Evolutionary conservation across 1,284 basidiomycete genomes (phyloP), one percentile per base, ranked within the genome.

Genomic region (Cystobasidium sp.): DNA sequence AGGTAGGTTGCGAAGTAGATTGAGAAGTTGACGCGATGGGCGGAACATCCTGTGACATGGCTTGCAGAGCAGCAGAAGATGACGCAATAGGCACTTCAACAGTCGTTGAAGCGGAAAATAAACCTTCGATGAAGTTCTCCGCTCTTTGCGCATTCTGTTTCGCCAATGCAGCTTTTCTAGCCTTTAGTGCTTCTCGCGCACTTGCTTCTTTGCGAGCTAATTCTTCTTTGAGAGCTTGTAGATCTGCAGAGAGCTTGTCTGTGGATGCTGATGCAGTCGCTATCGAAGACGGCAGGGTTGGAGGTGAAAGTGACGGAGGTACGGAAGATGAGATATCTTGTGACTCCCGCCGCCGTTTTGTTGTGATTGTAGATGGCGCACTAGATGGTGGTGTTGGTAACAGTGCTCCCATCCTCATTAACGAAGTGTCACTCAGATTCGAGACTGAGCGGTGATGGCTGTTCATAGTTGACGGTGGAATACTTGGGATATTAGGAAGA

Each of bases 131-230:
- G 31, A 70, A 58, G 16, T 52, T 62, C 47, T 63, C 44, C 31
- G 24, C 69, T 44, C 41, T 31, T 37, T 53, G 44, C 24, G 61
- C 69, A 63, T 46, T 64, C 49, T 71, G 41, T 47, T 71, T 63
- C 7, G 69, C 69, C 10, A 71, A 39, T 24, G 24, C 61, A 12
- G 69, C 69, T 64, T 62, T 71, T 31, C 69, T 56, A 41, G 69
- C 69, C 20, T 47, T 20, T 16, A 71, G 49, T 1, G 59, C 47
- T 20, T 71, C 61, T 51, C 47, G 41, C 10, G 58, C 59, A 24
- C 24, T 53, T 16, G 61, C 69, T 37, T 71, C 69, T 24, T 71
- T 71, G 24, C 59, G 37, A 24, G 44, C 43, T n/a, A 71, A 24
- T 12, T 71, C 69, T 20, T 56, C 58, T 41, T 44, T 52, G 5